Base-by-base conservation (phyloP, 75 land plant genomes). In the Pseudotsuga menziesii region DNA sequence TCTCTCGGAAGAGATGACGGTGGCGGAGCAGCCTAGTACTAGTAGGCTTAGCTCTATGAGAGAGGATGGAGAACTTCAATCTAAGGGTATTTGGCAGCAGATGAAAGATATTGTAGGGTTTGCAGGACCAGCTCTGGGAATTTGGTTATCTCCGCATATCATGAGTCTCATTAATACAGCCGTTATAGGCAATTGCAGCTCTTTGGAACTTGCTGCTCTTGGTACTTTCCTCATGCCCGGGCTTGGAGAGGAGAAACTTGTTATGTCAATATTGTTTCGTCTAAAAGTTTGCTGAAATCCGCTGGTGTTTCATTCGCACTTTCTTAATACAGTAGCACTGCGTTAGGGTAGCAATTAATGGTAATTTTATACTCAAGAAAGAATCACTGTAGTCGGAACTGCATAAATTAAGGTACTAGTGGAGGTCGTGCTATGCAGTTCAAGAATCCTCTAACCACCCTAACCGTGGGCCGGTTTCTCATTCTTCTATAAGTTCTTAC, bases 41-140 rank as follows among this genome's bases (percentile, higher is more conserved):
- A 64, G 19, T 64, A 12, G 69, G 69, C 2, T 7, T 48, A 9
- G 54, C 11, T 48, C 54, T 48, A 48, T 12, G 12, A 48, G 54
- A 64, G 69, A 64, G 69, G n/a, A 64, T 5, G 69, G 41, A 35
- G 69, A 32, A 32, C 39, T 32, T 64, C n/a, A 64, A 32, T 17
- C 35, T 35, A 84, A 81, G 76, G 73, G 41, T 20, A 57, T 85
- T 4, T 25, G 80, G 36, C 87, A 83, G 78, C 86, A 83, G 57
- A 41, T 83, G 66, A 58, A 64, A 17, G 78, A 83, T 25, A 85
- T 85, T 29, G 41, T 85, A 8, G 13, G 75, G 3, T 85, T 85
- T 69, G 81, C 85, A 32, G 86, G 86, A 60, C 86, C 87, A 17
- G 87, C 87, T 52, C 85, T 85, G 72, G 87, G 87, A 11, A 83